These are phyloP conservation scores for Hemisphaericaspora xylofermentans DNA, from an alignment of 1,139 yeast species.

Conservation along the genomic window DNA sequence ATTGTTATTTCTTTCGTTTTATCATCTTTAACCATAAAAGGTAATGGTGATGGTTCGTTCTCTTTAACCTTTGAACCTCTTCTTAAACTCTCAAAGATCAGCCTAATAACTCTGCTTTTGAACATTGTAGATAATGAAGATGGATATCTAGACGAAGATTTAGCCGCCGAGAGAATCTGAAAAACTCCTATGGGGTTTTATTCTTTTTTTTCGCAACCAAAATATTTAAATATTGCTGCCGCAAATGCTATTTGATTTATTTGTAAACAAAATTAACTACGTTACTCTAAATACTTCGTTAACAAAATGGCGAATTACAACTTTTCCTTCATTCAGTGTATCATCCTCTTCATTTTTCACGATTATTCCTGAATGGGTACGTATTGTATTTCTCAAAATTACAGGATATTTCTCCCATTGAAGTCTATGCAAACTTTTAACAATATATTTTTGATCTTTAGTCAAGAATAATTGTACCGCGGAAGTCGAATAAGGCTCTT, in stretches of 20 bases:
- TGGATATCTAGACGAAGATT: neutral
- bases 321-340: constrained; percentile 63
- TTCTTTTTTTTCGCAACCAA: neutral
- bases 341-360: constrained; percentile 53
- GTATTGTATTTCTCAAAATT: constrained; percentile 60
- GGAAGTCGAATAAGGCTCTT: constrained; percentile 29
- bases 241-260: constrained; percentile 58
- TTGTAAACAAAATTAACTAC: constrained; percentile 21
- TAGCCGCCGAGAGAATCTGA: neutral
- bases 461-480: constrained; percentile 40
- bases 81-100: neutral
- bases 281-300: constrained; percentile 28
- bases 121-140: neutral
- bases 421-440: constrained; percentile 55
- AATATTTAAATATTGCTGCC: constrained; percentile 1
- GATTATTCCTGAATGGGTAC: constrained; percentile 81
- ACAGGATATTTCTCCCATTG: constrained; percentile 73
- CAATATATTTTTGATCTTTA: constrained; percentile 49
- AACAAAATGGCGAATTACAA: constrained; percentile 66
- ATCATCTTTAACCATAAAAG: neutral
- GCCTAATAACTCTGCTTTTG: neutral
- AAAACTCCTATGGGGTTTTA: too few relatives aligned
- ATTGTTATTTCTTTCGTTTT: neutral
- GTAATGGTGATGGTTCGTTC: neutral
- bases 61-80: neutral